Evolutionary conservation across 352 stramenopile species (phyloP).

Genomic region (Blastocystis sp.): DNA sequence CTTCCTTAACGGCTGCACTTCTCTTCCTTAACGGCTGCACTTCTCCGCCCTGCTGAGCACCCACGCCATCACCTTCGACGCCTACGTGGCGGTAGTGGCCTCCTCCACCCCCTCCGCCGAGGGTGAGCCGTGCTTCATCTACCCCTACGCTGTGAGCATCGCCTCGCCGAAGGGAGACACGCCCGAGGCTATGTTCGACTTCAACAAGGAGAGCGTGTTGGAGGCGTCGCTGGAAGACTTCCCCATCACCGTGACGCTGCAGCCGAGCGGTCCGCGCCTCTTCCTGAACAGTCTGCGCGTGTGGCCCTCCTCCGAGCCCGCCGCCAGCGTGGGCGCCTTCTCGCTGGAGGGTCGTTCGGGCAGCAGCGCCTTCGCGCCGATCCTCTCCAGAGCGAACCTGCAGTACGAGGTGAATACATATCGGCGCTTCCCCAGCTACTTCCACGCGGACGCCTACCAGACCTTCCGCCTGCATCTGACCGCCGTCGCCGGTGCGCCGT

Average conservation of each 20-base stretch:
- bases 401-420: not conserved
- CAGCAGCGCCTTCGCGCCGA: not conserved
- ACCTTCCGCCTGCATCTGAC: not conserved
- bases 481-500: not conserved
- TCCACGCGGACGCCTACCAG: not conserved
- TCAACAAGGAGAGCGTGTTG: not conserved
- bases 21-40: too few species aligned
- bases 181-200: not conserved
- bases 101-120: not conserved
- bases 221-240: not conserved
- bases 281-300: not conserved
- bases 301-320: not conserved
- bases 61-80: not conserved
- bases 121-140: not conserved
- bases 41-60: not conserved
- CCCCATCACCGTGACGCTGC: not conserved
- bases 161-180: not conserved
- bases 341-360: not conserved
- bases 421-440: not conserved
- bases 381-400: not conserved
- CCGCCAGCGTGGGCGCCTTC: not conserved
- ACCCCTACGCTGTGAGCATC: constrained; percentile 10
- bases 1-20: too few species aligned
- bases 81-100: not conserved
- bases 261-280: not conserved